These are phyloP conservation scores for Juncus effusus DNA, from an alignment of 176 grass and related monocot species.

Conservation along the genomic window DNA sequence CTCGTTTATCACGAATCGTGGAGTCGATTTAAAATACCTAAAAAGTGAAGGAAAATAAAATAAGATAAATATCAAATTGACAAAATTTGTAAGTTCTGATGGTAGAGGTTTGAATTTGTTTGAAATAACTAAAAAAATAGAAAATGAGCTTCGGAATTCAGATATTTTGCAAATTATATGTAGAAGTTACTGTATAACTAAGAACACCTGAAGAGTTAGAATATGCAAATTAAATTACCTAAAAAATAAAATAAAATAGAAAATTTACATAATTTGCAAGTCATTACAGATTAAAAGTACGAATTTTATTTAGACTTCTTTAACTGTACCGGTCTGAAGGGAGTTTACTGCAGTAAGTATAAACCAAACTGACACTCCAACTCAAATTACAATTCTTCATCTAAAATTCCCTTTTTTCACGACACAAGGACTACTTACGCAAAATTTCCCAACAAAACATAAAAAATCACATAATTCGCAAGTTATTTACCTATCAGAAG, in stretches of 20 bases:
- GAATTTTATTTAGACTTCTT: no score
- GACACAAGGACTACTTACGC: slow-evolving; percentile 19
- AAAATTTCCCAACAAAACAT: no score
- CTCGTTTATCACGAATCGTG: slow-evolving; percentile 56
- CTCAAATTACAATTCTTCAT: slow-evolving; percentile 45
- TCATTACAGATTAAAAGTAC: no score
- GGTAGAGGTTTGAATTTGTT: background rate
- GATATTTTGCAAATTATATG: no score
- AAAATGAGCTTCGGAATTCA: no score
- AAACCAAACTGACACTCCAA: slow-evolving; percentile 62
- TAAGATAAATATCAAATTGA: slow-evolving; percentile 2
- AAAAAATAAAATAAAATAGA: no score
- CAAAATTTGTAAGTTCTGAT: no score
- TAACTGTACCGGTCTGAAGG: background rate
- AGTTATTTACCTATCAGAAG: slow-evolving; percentile 54
- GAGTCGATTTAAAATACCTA: slow-evolving; percentile 65
- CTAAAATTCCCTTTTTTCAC: slow-evolving; percentile 32
- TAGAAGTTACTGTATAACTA: no score
- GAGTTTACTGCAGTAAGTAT: slow-evolving; percentile 53
- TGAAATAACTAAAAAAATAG: slow-evolving; percentile 10
- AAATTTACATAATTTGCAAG: no score
- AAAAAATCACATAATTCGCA: no score
- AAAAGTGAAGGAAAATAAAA: slow-evolving; percentile 7
- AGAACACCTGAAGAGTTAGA: no score
- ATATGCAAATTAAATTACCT: no score